Base-by-base conservation (phyloP, 768 basidiomycete species). In the Exidia glandulosa region DNA sequence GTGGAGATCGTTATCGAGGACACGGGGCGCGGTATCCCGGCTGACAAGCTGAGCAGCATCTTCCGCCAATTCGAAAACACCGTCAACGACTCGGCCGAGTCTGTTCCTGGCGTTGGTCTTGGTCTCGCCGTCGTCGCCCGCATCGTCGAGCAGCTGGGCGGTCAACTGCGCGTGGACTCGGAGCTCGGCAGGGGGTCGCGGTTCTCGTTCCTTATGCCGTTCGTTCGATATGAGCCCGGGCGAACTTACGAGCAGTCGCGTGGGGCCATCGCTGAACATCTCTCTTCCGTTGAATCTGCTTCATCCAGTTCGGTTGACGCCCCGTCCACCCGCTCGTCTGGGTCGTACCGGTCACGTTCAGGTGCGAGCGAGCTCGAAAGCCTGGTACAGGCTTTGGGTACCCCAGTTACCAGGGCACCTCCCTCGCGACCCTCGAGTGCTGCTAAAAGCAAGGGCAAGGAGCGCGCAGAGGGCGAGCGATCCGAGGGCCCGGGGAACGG, bases 81-180 rank as follows among this genome's bases (percentile, higher is more conserved):
- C 25, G 68, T 64, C 45, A 65, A 65, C 13, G n/a, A 45, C 19
- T 23, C 41, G 9, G 41, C 6, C 41, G 41, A 45, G 4, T 16
- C 37, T 25, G 25, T 54, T 37, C 10, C 36, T 37, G 36, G 10
- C 19, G 60, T 74, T 76, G 87, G 88, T 4, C 77, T 91, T 14
- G 89, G 89, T 3, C 74, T 90, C 32, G 89, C 90, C 3, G 86
- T 90, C 5, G 89, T 91, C 12, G 87, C 87, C 0, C 77, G 88
- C 16, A 88, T 90, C 45, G 85, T 90, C 3, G 84, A 86, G 64
- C 88, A 88, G 62, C 77, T 90, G 1, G 85, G 83, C 0, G 90
- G 89, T 2, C 88, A 88, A 68, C 77, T 93, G 2, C 81, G 86
- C 5, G 88, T 89, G 3, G 86, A 90, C 60, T 90, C 87, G 0